A percentile compares a stretch with the other conserved stretches of the same genome.
These are phyloP conservation scores for Cicer pinnatifidum DNA, from an alignment of 306 rosid species.

Conservation along the genomic window DNA sequence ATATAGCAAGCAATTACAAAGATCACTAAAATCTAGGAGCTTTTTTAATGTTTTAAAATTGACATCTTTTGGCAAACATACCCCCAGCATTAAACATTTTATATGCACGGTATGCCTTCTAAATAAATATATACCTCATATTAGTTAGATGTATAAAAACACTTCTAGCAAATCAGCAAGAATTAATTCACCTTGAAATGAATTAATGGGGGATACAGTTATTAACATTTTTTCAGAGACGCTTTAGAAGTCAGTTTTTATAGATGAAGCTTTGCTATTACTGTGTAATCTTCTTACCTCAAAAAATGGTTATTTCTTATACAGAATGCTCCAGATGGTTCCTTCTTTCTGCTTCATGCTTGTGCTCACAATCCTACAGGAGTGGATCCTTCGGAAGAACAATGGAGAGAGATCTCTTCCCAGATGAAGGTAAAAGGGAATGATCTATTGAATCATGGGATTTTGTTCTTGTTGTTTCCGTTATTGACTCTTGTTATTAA, in stretches of 20 bases:
- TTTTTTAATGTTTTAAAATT: too few relatives aligned
- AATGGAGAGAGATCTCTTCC: constrained; percentile 90
- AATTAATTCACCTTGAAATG: too few relatives aligned
- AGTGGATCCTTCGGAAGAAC: constrained; percentile 92
- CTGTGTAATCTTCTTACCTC: constrained; percentile 27
- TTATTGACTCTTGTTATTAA: constrained; percentile 29
- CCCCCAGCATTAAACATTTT: too few relatives aligned
- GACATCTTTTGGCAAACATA: too few relatives aligned
- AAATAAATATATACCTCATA: too few relatives aligned
- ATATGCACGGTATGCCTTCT: too few relatives aligned
- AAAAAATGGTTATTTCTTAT: constrained; percentile 32
- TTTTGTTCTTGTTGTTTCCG: neutral
- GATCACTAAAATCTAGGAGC: too few relatives aligned
- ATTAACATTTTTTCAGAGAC: neutral
- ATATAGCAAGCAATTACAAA: too few relatives aligned
- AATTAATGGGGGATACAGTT: too few relatives aligned
- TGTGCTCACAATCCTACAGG: constrained; percentile 99
- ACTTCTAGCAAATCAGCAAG: too few relatives aligned
- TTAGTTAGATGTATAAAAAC: too few relatives aligned
- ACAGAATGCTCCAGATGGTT: constrained; percentile 94
- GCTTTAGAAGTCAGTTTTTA: constrained; percentile 15
- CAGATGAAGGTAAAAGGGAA: constrained; percentile 64
- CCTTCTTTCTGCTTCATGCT: constrained; percentile 95
- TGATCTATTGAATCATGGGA: constrained; percentile 32
- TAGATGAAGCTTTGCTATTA: constrained; percentile 36